phyloP scores from a whole-genome alignment of 768 basidiomycete species.

The Tylopilus rubrobrunneus region DNA sequence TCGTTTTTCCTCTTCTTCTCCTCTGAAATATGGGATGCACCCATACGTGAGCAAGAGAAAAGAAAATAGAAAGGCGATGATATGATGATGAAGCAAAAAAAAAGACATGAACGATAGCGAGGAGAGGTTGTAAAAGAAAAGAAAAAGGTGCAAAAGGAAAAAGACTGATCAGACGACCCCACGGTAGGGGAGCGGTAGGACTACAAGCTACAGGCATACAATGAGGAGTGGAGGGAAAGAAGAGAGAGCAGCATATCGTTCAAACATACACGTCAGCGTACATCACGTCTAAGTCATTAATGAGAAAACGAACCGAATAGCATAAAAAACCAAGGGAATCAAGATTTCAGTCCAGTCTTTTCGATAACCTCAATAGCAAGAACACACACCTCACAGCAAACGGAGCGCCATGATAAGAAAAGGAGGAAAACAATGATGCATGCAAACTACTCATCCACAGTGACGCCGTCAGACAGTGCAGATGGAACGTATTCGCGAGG shows the following conservation, averaged over 20 bases:
- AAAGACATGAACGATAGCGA: background rate
- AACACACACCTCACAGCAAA: constrained; percentile 27
- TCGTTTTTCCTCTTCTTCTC: background rate
- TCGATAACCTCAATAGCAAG: background rate
- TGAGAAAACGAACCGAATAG: constrained; percentile 3
- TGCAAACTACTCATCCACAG: constrained; percentile 11
- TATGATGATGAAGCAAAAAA: constrained; percentile 9
- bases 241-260: constrained; percentile 19
- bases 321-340: constrained; percentile 7
- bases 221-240: constrained; percentile 10
- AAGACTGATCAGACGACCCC: constrained; percentile 1
- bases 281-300: constrained; percentile 23
- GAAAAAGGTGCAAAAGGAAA: constrained; percentile 5
- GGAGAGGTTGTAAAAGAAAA: background rate
- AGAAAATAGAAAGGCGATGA: background rate
- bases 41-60: background rate
- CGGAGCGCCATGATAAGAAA: constrained; percentile 7
- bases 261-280: constrained; percentile 26
- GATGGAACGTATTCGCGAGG: constrained; percentile 27
- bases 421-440: background rate
- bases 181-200: constrained; percentile 3
- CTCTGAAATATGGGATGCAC: background rate
- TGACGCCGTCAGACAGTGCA: constrained; percentile 24
- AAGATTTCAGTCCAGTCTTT: constrained; percentile 23
- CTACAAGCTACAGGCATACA: constrained; percentile 31